Base-by-base conservation (phyloP, 495 filamentous ascomycete species). In the Aspergillus campestris region DNA sequence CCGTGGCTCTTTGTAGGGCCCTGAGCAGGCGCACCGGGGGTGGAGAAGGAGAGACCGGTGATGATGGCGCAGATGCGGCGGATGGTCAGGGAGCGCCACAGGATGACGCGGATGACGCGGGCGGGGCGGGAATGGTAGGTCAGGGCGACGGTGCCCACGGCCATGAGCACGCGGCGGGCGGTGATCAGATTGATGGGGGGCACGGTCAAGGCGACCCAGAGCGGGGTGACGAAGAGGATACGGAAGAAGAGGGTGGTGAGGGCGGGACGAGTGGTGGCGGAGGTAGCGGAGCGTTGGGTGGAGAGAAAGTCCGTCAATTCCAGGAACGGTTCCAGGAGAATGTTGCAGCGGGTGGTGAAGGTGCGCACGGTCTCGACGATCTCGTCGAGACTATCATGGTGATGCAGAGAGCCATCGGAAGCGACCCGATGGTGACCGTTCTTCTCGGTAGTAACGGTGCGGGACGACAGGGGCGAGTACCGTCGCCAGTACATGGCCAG, bases 51-150 rank as follows among this genome's bases (percentile, higher is more conserved):
- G 8, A 99, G 73, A 1, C 92, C 92, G 0, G 92, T 97, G 12
- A 94, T 64, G 15, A 81, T 72, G 8, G 77, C 68, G 39, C 77
- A 72, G 18, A 86, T 55, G 14, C 71, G 73, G 30, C 94, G 84
- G 18, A 96, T 68, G 1, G 74, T 73, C 15, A 73, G 67, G 42
- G 90, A 96, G 33, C 92, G 80, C 92, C 92, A 99, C 37, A 99
- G 71, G 36, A 99, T 85, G 1, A 83, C 82, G 24, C 92, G 81
- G 1, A 86, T 81, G 7, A 97, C 87, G 11, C 88, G 79, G 15
- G 86, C 87, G 9, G 90, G 87, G 6, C 84, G 79, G 7, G 88
- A 89, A 60, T 99, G 91, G 82, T 91, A 97, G 5, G 86, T 89
- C 3, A 97, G 71, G 31, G 86, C 67, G 2, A 95, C 50, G 7